Base-by-base conservation (phyloP, 2,329 filamentous ascomycete genomes). In the Phoma sp. region DNA sequence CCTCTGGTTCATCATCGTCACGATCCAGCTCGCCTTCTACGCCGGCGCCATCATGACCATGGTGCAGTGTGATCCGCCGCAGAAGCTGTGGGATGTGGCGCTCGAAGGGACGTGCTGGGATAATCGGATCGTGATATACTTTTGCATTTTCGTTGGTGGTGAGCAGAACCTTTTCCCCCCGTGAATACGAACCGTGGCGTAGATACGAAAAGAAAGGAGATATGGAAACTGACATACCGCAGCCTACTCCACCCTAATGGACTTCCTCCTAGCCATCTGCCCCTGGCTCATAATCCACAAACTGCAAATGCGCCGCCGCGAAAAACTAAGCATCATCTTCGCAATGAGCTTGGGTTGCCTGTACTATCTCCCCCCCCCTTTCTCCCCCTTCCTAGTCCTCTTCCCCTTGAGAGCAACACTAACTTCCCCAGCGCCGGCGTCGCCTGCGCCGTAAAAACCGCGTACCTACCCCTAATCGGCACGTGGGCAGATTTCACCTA, bases 341-440 rank as follows among this genome's bases (percentile, higher is more conserved):
- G 64, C 64, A 1, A 69, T 71, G 68, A 69, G 67, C 36, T 47
- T 73, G 41, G 69, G 68, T 13, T 46, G 66, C 43, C 61, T 71
- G 67, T 68, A 55, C 17, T 17, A 49, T 63, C 19, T 6, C 22
- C 22, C 6, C 22, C 22, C 22, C 6, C 22, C 22, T 24, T 6
- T 24, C n/a, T n/a, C 17, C 17, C 17, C 17, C 17, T 17, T 17
- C 17, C n/a, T n/a, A n/a, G n/a, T n/a, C n/a, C n/a, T n/a, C n/a
- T n/a, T n/a, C n/a, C n/a, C n/a, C n/a, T n/a, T n/a, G n/a, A n/a
- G n/a, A n/a, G n/a, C n/a, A n/a, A n/a, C n/a, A n/a, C n/a, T n/a
- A n/a, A n/a, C n/a, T n/a, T n/a, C n/a, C n/a, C n/a, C n/a, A 44
- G 40, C 7, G 39, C 35, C 10, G 40, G 40, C 6, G n/a, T 37